Evolutionary conservation across 106 monocot species (phyloP), one percentile per base, ranked within the genome.

Genomic region (Dendrobium huoshanense): DNA sequence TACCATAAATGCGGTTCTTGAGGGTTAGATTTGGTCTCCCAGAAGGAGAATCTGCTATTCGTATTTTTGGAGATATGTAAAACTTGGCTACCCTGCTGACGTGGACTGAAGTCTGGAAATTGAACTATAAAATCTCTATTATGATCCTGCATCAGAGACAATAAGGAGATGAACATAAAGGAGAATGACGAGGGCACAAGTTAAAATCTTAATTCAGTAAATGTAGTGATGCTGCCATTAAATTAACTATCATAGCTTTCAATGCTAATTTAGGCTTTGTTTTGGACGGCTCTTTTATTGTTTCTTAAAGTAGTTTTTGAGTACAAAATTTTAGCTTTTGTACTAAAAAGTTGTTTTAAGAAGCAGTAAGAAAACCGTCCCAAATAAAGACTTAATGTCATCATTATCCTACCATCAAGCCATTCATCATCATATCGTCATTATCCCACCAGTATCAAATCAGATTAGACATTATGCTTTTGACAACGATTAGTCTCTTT

Each of bases 1-100:
- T 99, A 99, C 98, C 98, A 95, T 79, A 95, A 75, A 93, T 98
- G 98, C 56, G 98, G 98, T 18, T 72, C 42, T 61, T 91, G 88
- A 7, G 85, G 54, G 42, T 74, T 61, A 45, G 85, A 43, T 41
- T 78, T 77, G 0, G 82, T 84, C 87, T 94, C 98, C 80, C 88
- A 87, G 24, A 92, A 89, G 44, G 89, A 88, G 56, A 92, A 85
- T 78, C 91, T 90, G 51, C 59, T 77, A 41, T 81, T 76, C 18
- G 64, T 82, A 25, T 70, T 55, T 24, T 85, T 80, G 27, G 88
- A 87, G 41, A 83, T 76, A 27, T 19, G 49, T 25, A 49, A 37
- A 48, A 25, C 75, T 0, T 78, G 68, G 56, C 79, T 61, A 80
- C 75, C 59, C 47, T 79, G 49, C 65, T 72, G 29, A 56, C 42